phyloP scores from a whole-genome alignment of 148 eudicot genomes.

The Mesembryanthemum crystallinum region DNA sequence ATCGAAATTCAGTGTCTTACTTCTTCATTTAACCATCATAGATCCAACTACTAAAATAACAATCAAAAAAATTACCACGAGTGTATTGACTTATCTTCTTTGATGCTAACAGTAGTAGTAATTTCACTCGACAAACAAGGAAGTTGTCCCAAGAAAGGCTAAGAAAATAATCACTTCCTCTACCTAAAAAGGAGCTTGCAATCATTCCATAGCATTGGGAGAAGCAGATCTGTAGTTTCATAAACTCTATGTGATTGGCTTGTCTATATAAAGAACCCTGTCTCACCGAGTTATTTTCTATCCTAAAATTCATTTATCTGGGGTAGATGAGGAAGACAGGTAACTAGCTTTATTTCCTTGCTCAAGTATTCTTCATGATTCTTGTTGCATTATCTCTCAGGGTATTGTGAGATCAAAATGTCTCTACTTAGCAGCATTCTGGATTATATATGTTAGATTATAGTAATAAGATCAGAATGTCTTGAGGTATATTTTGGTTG shows the following conservation, averaged over 20 bases:
- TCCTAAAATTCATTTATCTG: neutral
- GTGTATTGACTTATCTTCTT: neutral
- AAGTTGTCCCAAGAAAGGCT: slow-evolving; percentile 13
- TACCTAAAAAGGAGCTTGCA: slow-evolving; percentile 17
- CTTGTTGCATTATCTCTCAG: neutral
- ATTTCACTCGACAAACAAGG: slow-evolving; percentile 13
- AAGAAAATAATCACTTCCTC: slow-evolving; percentile 14
- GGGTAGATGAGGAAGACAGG: slow-evolving; percentile 8
- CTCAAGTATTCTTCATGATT: neutral
- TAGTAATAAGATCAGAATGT: too few species aligned
- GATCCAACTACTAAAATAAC: neutral
- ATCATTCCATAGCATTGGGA: slow-evolving; percentile 17
- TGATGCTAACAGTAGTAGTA: slow-evolving; percentile 5
- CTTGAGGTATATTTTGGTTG: neutral
- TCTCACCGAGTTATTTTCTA: neutral
- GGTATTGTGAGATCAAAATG: neutral
- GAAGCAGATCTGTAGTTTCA: slow-evolving; percentile 1
- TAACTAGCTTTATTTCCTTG: neutral
- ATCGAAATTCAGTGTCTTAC: neutral
- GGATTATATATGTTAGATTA: neutral
- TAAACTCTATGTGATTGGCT: neutral
- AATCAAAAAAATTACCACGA: slow-evolving; percentile 16
- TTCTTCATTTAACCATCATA: neutral
- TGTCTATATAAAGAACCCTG: slow-evolving; percentile 18
- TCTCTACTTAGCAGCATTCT: neutral